phyloP scores from a whole-genome alignment of 805 yeast genomes.

The Kodamaea hsintzibuensis region DNA sequence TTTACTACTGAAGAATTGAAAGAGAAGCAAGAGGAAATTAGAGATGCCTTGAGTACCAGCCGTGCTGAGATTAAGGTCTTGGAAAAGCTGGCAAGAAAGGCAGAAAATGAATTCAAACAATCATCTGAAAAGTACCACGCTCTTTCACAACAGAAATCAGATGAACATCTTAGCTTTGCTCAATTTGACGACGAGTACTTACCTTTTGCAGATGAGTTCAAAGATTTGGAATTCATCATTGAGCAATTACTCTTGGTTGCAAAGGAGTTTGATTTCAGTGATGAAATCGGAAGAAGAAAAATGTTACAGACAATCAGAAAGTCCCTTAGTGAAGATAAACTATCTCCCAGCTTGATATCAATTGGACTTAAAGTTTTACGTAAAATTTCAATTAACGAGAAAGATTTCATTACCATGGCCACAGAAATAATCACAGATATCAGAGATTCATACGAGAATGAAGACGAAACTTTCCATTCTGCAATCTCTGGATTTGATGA shows the following conservation, averaged over 20 bases:
- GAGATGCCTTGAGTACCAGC: conserved; percentile 8
- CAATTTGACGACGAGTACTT: conserved; percentile 23
- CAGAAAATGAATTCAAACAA: conserved; percentile 13
- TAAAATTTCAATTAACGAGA: conserved; percentile 72
- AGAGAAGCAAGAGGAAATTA: conserved; percentile 12
- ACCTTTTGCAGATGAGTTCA: conserved; percentile 45
- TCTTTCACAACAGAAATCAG: conserved; percentile 11
- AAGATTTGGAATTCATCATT: conserved; percentile 69
- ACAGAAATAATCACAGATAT: conserved; percentile 86
- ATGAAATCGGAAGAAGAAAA: conserved; percentile 85
- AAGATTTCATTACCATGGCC: conserved; percentile 80
- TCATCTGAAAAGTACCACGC: conserved; percentile 12
- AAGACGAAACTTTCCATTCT: conserved; percentile 30
- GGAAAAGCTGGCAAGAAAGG: conserved; percentile 9
- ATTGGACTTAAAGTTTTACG: conserved; percentile 65
- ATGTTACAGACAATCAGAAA: conserved; percentile 54
- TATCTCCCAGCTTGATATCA: conserved; percentile 54
- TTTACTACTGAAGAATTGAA: conserved; percentile 14
- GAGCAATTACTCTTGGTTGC: conserved; percentile 71
- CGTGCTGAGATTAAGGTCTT: conserved; percentile 9
- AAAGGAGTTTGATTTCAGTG: conserved; percentile 77
- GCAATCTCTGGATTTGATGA: conserved; percentile 24
- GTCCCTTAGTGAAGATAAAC: conserved; percentile 56
- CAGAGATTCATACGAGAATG: conserved; percentile 61
- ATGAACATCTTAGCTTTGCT: conserved; percentile 9